Evolutionary conservation across 257 asterid genomes (phyloP).

Genomic region (Knoxia roxburghii): DNA sequence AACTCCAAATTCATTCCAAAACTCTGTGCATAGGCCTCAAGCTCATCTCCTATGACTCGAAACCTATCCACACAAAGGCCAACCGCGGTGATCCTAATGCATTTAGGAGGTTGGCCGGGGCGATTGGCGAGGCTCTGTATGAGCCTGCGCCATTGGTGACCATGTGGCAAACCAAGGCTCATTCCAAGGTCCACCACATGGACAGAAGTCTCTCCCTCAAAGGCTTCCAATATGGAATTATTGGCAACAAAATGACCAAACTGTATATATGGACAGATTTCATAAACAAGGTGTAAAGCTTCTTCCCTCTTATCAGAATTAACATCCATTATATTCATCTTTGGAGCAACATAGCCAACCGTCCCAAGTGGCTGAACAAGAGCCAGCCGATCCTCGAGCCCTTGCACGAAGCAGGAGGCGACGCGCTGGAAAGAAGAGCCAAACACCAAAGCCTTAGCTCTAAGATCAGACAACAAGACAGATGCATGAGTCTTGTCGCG

Average conservation of each 20-base stretch:
- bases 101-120: slow-evolving; percentile 24
- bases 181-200: slow-evolving; percentile 80
- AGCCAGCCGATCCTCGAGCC: slow-evolving; percentile 57
- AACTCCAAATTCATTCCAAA: slow-evolving; percentile 42
- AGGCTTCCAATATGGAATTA: slow-evolving; percentile 65
- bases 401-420: slow-evolving; percentile 73
- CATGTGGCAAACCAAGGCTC: slow-evolving; percentile 61
- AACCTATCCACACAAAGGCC: slow-evolving; percentile 39
- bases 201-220: slow-evolving; percentile 88
- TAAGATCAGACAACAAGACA: slow-evolving; percentile 49
- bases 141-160: slow-evolving; percentile 67
- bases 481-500: slow-evolving; percentile 67
- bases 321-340: slow-evolving; percentile 31
- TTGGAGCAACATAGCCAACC: slow-evolving; percentile 40
- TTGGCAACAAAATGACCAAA: slow-evolving; percentile 73
- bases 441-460: slow-evolving; percentile 57
- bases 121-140: slow-evolving; percentile 44
- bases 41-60: slow-evolving; percentile 49
- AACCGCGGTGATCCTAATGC: slow-evolving; percentile 55
- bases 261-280: slow-evolving; percentile 56
- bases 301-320: slow-evolving; percentile 52
- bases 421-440: slow-evolving; percentile 88
- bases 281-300: slow-evolving; percentile 55
- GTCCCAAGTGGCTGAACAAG: slow-evolving; percentile 70
- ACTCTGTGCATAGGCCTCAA: slow-evolving; percentile 37